Base-by-base conservation (phyloP, 148 eudicot genomes). In the Vaccinium myrtillus region DNA sequence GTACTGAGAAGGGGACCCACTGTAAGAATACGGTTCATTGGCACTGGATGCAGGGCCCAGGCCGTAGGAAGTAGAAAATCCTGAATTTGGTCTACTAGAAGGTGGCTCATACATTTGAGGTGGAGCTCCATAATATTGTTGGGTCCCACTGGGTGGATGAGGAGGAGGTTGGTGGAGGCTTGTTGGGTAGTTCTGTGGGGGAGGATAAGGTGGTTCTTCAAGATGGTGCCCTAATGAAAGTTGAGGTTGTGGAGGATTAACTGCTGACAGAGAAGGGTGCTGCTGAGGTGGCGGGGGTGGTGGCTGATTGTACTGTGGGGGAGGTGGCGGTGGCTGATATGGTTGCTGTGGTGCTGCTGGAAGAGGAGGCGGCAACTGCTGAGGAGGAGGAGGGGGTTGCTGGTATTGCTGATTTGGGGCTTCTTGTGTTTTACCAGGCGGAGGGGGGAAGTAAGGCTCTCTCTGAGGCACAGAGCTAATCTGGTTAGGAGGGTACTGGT, bases 51-150 rank as follows among this genome's bases (percentile, higher is more conserved):
- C 75, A 48, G 95, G 87, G 55, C 86, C 92, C 81, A 91, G 87
- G 39, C 86, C 91, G 81, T 89, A 94, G 53, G 88, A 81, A 86
- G 90, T 77, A 43, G 96, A 83, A 82, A 86, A 90, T 7, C 94
- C 93, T 19, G 95, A 87, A 53, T 88, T 85, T 19, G 93, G 83
- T 87, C 96, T 88, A 48, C 82, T 80, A 83, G 96, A 46, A 56
- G 92, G 91, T 51, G 93, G 92, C 83, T 96, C 98, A 65, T 91
- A 91, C 88, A 88, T 83, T 65, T 89, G 84, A 12, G 94, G 74
- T 23, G 95, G 85, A 81, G 91, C 78, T 49, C 91, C 91, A 50
- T 89, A 93, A 55, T 87, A 92, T 77, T 88, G 93, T 81, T 91
- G 97, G 32, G 94, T 87, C 27, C 87, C 90, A 84, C 84, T 74